Base-by-base conservation (phyloP, 2,329 filamentous ascomycete species). In the Fusarium piperis region DNA sequence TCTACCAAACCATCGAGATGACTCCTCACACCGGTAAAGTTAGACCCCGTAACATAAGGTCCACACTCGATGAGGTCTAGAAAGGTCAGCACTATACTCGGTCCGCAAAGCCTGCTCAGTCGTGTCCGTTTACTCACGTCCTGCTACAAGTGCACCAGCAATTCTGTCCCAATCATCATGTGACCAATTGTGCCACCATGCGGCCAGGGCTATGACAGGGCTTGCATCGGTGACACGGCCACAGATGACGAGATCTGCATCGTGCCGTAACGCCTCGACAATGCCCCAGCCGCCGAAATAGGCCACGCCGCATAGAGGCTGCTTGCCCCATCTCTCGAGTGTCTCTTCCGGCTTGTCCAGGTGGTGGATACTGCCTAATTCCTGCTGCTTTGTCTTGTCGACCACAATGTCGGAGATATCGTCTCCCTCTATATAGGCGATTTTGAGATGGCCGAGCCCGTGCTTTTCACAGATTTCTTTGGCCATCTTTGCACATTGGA, bases 1-100 rank as follows among this genome's bases (percentile, higher is more conserved):
- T 84, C 83, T 12, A 67, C 59, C 28, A 70, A 64, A 38, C 64
- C 67, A 16, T 65, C 61, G 46, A 59, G 55, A 2, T 66, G 33
- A 9, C 39, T 59, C 33, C 62, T 71, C 44, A 71, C 68, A 4
- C 68, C 53, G n/a, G 58, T 62, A 13, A 65, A 68, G n/a, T 71
- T 58, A 12, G 62, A 65, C 2, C 68, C 65, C 4, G 68, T 68
- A 8, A 62, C 55, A 71, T 6, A 62, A 30, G 28, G 28, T 10
- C 28, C 28, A 7, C 28, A 30, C 28, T 30, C 28, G 28, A 30
- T 30, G 28, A 30, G 28, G 28, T 30, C 28, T 30, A 10, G 48
- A 15, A 57, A 68, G 20, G 13, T 38, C 13, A 38, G 36, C 15
- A 38, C 36, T 16, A 2, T 16, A 38, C n/a, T 38, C 36, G 16